Base-by-base conservation (phyloP, 2,329 filamentous ascomycete genomes). In the Taxawa tesnikishii region DNA sequence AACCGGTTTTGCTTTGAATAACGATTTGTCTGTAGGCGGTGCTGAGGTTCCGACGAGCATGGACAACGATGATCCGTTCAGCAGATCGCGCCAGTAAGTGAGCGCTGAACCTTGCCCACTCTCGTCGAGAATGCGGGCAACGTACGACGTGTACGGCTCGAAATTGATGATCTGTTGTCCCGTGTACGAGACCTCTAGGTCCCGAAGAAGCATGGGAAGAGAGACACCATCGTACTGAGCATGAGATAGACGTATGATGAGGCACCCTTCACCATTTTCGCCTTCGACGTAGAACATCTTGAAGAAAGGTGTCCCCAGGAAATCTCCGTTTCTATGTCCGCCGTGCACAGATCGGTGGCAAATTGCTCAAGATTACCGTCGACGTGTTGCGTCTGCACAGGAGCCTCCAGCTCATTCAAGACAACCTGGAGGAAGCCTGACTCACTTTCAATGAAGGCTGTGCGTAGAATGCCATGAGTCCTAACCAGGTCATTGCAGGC, bases 21-120 rank as follows among this genome's bases (percentile, higher is more conserved):
- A 35, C 11, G 52, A 47, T 31, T 43, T 46, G n/a, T 44, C 43
- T 16, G 29, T 39, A 2, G 19, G 13, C 13, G 44, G 32, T 15
- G 26, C 29, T 9, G 32, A 34, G 4, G 25, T 29, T 17, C 33
- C 36, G 11, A 28, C 28, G 3, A 50, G 26, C 9, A 41, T 16
- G 3, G 40, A 45, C 51, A 78, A 65, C 11, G 58, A 50, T 0
- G 73, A 73, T 16, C 65, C 69, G 2, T 59, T 49, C 11, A 80
- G 67, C 1, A 79, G 63, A 1, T 67, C 58, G 16, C 55, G 56
- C 75, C 75, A 81, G 55, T 80, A 77, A 1, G 63, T 57, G 28
- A 72, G 27, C 11, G 33, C 12, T n/a, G 35, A 12, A 2, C 19
- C 4, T n/a, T 33, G 30, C 4, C 24, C 7, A 13, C 21, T 15